A percentile compares a stretch with the other conserved stretches of the same genome.
Conservation (phyloP, 1,284 basidiomycete genomes). For the Rhodotorula sp. region DNA sequence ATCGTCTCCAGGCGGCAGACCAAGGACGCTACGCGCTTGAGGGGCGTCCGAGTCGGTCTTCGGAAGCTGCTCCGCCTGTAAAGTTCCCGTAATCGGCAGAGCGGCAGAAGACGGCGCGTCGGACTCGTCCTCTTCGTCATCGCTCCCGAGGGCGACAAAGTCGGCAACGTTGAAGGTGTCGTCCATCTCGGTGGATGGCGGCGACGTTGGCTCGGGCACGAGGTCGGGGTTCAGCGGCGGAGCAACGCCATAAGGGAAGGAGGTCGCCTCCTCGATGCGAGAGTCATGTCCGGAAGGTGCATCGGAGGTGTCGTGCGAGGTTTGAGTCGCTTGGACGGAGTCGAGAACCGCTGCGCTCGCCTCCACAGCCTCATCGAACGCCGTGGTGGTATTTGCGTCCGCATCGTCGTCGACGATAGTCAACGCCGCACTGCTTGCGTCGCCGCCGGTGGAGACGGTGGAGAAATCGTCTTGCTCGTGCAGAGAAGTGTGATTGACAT, state of each 20-base stretch:
- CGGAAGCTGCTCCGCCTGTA: no score
- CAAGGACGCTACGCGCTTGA: neutral
- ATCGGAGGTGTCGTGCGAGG: no score
- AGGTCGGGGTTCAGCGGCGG: neutral
- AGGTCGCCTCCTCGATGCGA: neutral
- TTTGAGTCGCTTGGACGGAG: no score
- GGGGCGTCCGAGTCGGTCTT: no score
- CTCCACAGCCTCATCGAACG: no score
- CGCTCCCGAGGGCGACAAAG: constrained; percentile 7
- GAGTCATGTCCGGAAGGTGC: no score
- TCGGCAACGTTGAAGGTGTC: neutral
- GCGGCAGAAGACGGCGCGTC: neutral
- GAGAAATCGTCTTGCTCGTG: neutral
- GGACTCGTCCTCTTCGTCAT: constrained; percentile 11
- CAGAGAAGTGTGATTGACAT: neutral
- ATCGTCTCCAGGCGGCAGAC: neutral
- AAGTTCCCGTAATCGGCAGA: no score
- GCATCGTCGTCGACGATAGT: no score
- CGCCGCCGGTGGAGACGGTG: no score
- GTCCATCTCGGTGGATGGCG: neutral
- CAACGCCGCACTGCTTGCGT: neutral
- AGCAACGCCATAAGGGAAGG: neutral
- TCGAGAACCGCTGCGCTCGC: no score
- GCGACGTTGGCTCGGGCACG: neutral
- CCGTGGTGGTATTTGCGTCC: no score